A percentile compares a stretch with the other conserved stretches of the same genome.
Evolutionary conservation across 2,329 filamentous ascomycete genomes (phyloP).

Genomic region (Blastomyces silverae): DNA sequence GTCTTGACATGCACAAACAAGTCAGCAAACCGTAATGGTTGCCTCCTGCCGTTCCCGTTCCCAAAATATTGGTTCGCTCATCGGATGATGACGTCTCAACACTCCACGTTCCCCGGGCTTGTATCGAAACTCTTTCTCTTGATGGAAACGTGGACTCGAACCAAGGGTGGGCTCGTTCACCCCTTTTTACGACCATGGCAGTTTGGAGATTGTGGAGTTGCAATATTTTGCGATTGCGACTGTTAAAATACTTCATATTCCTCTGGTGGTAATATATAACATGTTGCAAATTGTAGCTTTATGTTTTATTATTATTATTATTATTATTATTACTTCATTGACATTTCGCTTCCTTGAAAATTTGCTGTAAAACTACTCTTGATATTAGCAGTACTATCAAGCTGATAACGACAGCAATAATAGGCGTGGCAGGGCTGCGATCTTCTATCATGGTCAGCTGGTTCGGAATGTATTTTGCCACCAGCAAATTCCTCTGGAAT

Average conservation of each 20-base stretch:
- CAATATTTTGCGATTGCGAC: not conserved
- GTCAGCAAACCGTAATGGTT: slow-evolving; percentile 2
- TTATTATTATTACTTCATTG: not conserved
- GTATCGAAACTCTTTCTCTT: not conserved
- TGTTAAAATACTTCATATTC: not conserved
- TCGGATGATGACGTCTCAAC: too few relatives aligned
- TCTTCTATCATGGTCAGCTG: not conserved
- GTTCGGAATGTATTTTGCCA: not conserved
- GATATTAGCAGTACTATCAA: not conserved
- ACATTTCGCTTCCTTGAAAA: not conserved
- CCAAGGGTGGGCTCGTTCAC: not conserved
- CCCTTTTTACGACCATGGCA: not conserved
- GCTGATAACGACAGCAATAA: not conserved
- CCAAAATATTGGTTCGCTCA: not conserved
- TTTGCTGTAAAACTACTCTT: not conserved
- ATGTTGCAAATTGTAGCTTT: slow-evolving; percentile 6
- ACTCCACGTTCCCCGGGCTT: slow-evolving; percentile 1
- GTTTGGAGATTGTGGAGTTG: not conserved
- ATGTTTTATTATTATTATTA: not conserved
- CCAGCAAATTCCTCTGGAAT: not conserved
- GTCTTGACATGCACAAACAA: not conserved
- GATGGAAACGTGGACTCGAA: not conserved
- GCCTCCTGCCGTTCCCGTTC: not conserved
- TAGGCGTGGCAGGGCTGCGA: not conserved
- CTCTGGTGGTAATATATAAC: not conserved